A percentile compares a stretch with the other conserved stretches of the same genome.
Evolutionary conservation across 2,329 filamentous ascomycete genomes (phyloP).

Genomic region (Trichophyton simii): DNA sequence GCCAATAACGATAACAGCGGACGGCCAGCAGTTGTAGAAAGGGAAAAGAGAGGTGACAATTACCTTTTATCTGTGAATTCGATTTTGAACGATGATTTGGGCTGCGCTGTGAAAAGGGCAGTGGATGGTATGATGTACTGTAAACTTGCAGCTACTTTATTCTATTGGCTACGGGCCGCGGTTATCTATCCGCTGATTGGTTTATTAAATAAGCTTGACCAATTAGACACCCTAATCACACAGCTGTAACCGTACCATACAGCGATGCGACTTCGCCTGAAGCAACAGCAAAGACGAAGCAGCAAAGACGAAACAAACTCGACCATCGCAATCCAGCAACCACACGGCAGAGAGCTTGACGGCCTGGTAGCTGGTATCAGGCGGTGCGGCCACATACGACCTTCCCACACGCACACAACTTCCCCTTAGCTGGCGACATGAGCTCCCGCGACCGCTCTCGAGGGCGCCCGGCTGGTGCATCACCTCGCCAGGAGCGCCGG

Average conservation of each 20-base stretch:
- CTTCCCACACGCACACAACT: background rate
- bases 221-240: background rate
- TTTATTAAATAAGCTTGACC: background rate
- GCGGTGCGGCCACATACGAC: background rate
- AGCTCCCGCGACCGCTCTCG: constrained; percentile 21
- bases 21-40: background rate
- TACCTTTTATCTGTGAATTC: too few species aligned
- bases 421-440: background rate
- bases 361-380: background rate
- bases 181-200: background rate
- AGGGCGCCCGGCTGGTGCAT: constrained; percentile 17
- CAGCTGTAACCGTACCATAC: background rate
- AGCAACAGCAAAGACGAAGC: background rate
- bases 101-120: background rate
- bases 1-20: background rate
- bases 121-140: background rate
- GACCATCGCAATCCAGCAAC: background rate
- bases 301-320: background rate
- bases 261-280: background rate
- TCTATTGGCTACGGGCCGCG: background rate
- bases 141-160: background rate
- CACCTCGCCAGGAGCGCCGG: constrained; percentile 22
- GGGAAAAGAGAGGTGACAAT: background rate
- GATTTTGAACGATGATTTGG: background rate
- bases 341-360: background rate